A percentile compares a stretch with the other conserved stretches of the same genome.
These are phyloP conservation scores for Pythium phragmitis DNA, from an alignment of 352 stramenopile species.

Conservation along the genomic window DNA sequence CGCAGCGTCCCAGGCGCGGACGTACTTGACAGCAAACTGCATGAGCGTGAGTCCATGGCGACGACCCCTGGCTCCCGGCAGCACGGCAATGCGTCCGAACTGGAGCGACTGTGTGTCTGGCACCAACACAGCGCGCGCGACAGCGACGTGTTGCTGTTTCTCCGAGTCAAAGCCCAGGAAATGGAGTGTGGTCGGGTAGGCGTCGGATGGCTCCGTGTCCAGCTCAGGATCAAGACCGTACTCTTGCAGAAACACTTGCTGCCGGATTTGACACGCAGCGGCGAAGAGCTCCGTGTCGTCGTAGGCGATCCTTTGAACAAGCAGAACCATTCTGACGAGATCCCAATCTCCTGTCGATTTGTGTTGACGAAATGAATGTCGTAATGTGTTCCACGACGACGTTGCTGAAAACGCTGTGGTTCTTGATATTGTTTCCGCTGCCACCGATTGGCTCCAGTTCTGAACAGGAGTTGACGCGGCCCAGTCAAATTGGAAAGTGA, in stretches of 20 bases:
- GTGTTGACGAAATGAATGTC: not conserved
- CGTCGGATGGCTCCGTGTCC: constrained; percentile 19
- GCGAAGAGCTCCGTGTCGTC: constrained; percentile 3
- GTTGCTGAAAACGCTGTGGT: not conserved
- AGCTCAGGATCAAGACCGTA: constrained; percentile 20
- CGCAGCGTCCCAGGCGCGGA: not conserved
- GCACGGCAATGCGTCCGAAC: constrained; percentile 18
- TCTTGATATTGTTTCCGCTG: no score
- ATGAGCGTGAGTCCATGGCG: constrained; percentile 16
- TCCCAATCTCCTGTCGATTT: not conserved
- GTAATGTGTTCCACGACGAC: not conserved
- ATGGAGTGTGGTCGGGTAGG: constrained; percentile 12
- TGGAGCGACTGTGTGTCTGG: not conserved
- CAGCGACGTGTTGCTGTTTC: constrained; percentile 16
- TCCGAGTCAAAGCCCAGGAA: constrained; percentile 23
- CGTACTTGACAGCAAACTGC: constrained; percentile 14
- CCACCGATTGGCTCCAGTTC: no score
- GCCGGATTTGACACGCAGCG: constrained; percentile 10
- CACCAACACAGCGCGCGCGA: constrained; percentile 15
- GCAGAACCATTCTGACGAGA: constrained; percentile 6
- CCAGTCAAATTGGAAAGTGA: not conserved
- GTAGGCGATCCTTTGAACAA: not conserved
- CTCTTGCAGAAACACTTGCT: constrained; percentile 21
- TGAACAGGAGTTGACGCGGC: not conserved
- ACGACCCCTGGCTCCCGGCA: constrained; percentile 5